Evolutionary conservation across 2,329 filamentous ascomycete species (phyloP).

Genomic region (Diaporthe australafricana): DNA sequence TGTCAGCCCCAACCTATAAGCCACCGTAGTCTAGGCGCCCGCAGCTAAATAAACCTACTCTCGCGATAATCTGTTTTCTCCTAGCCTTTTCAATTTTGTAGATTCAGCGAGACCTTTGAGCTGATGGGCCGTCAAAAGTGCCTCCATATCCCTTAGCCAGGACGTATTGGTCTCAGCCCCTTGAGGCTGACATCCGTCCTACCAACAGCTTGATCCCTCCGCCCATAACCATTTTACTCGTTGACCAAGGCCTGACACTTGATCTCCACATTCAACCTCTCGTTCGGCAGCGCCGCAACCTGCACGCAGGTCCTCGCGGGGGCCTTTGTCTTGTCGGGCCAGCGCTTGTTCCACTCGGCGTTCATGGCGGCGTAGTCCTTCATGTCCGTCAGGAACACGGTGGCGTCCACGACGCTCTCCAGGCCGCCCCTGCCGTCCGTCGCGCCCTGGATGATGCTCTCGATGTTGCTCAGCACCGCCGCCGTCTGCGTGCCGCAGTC

Average conservation of each 20-base stretch:
- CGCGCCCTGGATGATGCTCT: slow-evolving; percentile 45
- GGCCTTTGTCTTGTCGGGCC: slow-evolving; percentile 47
- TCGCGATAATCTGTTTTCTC: no score
- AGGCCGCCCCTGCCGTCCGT: slow-evolving; percentile 45
- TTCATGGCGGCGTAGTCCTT: slow-evolving; percentile 49
- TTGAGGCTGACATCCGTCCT: no score
- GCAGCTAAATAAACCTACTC: no score
- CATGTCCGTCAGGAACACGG: slow-evolving; percentile 49
- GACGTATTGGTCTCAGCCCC: not conserved
- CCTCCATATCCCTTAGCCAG: not conserved
- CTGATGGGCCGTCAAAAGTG: not conserved
- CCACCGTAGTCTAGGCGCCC: no score
- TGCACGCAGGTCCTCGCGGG: slow-evolving; percentile 49
- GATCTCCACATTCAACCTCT: slow-evolving; percentile 48
- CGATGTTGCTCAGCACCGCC: slow-evolving; percentile 49
- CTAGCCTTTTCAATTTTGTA: no score
- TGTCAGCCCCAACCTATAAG: no score
- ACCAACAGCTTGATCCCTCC: not conserved
- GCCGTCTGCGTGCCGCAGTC: slow-evolving; percentile 48
- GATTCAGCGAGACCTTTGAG: no score
- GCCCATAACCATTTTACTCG: not conserved
- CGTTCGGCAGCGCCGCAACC: slow-evolving; percentile 48
- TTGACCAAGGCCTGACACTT: slow-evolving; percentile 43
- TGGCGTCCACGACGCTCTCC: slow-evolving; percentile 49
- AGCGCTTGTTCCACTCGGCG: slow-evolving; percentile 49